Percentiles rank a stretch among this genome's conserved stretches.
These are phyloP conservation scores for Hymenoscyphus scutula DNA, from an alignment of 2,329 filamentous ascomycete genomes.

Conservation along the genomic window DNA sequence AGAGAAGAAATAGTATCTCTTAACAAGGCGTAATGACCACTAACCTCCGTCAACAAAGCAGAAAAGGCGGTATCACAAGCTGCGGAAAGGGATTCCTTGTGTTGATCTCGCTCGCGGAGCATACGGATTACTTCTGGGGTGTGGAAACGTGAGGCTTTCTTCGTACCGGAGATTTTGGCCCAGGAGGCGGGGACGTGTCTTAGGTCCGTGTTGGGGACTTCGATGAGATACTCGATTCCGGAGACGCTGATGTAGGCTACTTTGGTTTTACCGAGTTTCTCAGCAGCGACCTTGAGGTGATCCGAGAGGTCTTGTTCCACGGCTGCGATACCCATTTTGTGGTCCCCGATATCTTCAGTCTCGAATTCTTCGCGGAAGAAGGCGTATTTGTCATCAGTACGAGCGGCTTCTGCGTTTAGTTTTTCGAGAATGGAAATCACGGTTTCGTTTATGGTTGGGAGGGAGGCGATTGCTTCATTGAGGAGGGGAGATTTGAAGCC, in stretches of 20 bases:
- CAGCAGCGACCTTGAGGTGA: slow-evolving; percentile 69
- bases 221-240: slow-evolving; percentile 92
- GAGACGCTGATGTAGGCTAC: slow-evolving; percentile 80
- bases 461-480: slow-evolving; percentile 65
- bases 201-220: slow-evolving; percentile 78
- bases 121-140: slow-evolving; percentile 84
- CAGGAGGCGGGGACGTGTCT: slow-evolving; percentile 91
- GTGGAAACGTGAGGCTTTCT: slow-evolving; percentile 88
- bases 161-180: slow-evolving; percentile 93
- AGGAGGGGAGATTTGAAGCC: slow-evolving; percentile 73
- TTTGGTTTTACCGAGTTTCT: slow-evolving; percentile 66
- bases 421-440: slow-evolving; percentile 75
- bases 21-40: slow-evolving; percentile 81
- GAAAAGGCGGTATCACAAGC: slow-evolving; percentile 85
- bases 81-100: slow-evolving; percentile 88
- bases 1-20: slow-evolving; percentile 86
- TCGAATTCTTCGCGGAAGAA: slow-evolving; percentile 90
- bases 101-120: slow-evolving; percentile 84
- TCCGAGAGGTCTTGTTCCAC: slow-evolving; percentile 86
- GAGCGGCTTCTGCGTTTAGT: slow-evolving; percentile 81
- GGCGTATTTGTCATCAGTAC: slow-evolving; percentile 84
- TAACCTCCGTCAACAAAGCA: slow-evolving; percentile 68
- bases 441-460: slow-evolving; percentile 73
- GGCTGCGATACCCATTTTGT: slow-evolving; percentile 86
- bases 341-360: slow-evolving; percentile 82